A percentile compares a stretch with the other conserved stretches of the same genome.
Evolutionary conservation across 345 rosid genomes (phyloP).

Genomic region (Balakata baccata): DNA sequence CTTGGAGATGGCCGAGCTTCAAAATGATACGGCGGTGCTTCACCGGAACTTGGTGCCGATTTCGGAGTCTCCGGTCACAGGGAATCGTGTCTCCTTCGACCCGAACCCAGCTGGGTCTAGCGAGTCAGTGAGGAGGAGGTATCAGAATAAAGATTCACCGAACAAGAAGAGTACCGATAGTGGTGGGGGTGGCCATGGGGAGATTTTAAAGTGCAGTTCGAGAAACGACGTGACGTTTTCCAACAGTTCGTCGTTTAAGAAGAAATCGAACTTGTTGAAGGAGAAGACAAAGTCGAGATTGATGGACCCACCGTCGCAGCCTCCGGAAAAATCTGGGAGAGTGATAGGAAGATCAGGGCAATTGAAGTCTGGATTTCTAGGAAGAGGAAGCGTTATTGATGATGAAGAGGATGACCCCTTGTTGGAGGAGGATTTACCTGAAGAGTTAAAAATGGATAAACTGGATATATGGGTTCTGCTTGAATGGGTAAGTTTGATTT

Average conservation of each 20-base stretch:
- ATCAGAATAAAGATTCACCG: conserved; percentile 19
- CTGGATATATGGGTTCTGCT: conserved; percentile 24
- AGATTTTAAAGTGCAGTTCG: conserved; percentile 27
- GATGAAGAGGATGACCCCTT: conserved; percentile 34
- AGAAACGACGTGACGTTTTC: conserved; percentile 15
- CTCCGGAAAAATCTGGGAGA: conserved; percentile 25
- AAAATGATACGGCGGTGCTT: background rate
- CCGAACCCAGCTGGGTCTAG: conserved; percentile 18
- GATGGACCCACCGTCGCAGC: conserved; percentile 23
- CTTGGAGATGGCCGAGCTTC: conserved; percentile 66
- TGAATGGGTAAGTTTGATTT: conserved; percentile 29
- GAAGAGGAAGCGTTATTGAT: conserved; percentile 19
- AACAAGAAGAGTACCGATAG: conserved; percentile 9
- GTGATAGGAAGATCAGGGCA: conserved; percentile 23
- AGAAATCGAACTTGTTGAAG: conserved; percentile 23
- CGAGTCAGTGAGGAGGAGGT: conserved; percentile 24
- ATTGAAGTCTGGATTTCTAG: conserved; percentile 31
- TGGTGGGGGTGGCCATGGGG: conserved; percentile 7
- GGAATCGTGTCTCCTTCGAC: conserved; percentile 39
- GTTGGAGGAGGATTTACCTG: conserved; percentile 30
- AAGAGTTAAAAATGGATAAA: conserved; percentile 17
- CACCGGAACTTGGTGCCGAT: conserved; percentile 30
- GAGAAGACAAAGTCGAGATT: conserved; percentile 31
- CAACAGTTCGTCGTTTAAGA: conserved; percentile 21
- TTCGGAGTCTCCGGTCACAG: conserved; percentile 37